Evolutionary conservation across 768 basidiomycete genomes (phyloP).

Genomic region (Boletus patriciae): DNA sequence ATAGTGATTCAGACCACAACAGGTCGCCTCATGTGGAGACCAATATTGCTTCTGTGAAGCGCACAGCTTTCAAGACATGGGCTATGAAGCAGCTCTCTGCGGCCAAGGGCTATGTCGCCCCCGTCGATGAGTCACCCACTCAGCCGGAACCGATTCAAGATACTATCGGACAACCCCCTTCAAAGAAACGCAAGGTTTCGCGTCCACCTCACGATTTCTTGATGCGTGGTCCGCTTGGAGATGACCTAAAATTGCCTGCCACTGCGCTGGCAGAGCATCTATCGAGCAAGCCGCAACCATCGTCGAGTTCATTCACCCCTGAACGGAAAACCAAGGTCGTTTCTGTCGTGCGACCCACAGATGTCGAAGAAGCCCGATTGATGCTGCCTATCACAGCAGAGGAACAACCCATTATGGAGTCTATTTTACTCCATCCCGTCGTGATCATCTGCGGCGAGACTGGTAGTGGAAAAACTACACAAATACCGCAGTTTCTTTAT

Average conservation of each 20-base stretch:
- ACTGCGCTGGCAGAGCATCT: conserved; percentile 60
- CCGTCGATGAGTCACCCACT: conserved; percentile 14
- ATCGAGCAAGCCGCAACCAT: conserved; percentile 7
- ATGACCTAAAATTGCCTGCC: conserved; percentile 61
- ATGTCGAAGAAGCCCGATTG: conserved; percentile 74
- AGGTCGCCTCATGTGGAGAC: conserved; percentile 17
- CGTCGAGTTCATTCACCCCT: conserved; percentile 7
- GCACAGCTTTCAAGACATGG: conserved; percentile 83
- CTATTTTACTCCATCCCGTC: conserved; percentile 81
- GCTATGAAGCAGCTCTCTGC: conserved; percentile 72
- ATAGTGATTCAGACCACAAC: conserved; percentile 17
- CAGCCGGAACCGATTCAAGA: conserved; percentile 11
- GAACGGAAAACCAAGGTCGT: conserved; percentile 43
- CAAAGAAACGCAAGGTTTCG: conserved; percentile 52
- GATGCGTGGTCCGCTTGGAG: conserved; percentile 81
- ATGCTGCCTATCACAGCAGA: conserved; percentile 88
- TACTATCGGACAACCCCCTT: conserved; percentile 9
- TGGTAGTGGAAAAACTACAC: conserved; percentile 97
- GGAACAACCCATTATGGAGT: conserved; percentile 93
- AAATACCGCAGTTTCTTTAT: conserved; percentile 97
- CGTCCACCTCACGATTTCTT: conserved; percentile 32
- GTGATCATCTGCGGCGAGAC: conserved; percentile 83
- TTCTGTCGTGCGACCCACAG: conserved; percentile 59
- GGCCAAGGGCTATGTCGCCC: conserved; percentile 40
- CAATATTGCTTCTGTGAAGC: conserved; percentile 35